Conservation (phyloP, 805 yeast genomes). For the Wickerhamomyces subpelliculosus region DNA sequence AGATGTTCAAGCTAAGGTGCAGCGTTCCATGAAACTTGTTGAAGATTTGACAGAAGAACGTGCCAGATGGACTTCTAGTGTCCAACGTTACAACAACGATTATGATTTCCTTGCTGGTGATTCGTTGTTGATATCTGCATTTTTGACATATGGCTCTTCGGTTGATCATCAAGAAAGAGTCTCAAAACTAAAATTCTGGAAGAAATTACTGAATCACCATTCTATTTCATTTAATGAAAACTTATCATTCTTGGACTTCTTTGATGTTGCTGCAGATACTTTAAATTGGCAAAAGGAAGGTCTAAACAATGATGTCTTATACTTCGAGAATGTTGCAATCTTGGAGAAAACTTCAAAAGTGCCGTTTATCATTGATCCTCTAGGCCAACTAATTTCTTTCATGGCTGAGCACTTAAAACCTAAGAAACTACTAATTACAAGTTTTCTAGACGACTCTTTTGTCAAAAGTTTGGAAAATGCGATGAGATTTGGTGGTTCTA, state of each 20-base stretch:
- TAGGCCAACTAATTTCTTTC: conserved; percentile 37
- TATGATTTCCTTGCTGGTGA: conserved; percentile 54
- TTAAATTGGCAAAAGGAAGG: conserved; percentile 48
- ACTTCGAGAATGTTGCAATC: conserved; percentile 56
- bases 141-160: conserved; percentile 52
- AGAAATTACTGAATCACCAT: conserved; percentile 24
- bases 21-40: conserved; percentile 54
- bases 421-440: conserved; percentile 44
- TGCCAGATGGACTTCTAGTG: conserved; percentile 62
- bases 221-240: conserved; percentile 34
- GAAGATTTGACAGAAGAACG: conserved; percentile 62
- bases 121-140: conserved; percentile 56
- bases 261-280: conserved; percentile 34
- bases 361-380: conserved; percentile 73
- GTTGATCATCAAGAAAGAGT: conserved; percentile 43
- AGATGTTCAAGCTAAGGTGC: conserved; percentile 50
- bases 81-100: conserved; percentile 40
- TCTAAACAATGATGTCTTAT: conserved; percentile 51
- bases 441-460: conserved; percentile 66
- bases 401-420: conserved; percentile 27
- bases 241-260: conserved; percentile 27
- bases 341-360: conserved; percentile 31
- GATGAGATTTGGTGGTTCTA: conserved; percentile 70
- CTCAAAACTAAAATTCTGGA: conserved; percentile 29
- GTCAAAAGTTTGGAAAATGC: conserved; percentile 70